Percentiles rank a stretch among this genome's conserved stretches.
phyloP scores from a whole-genome alignment of 139 green algal species.

The Ettlia oleoabundans region DNA sequence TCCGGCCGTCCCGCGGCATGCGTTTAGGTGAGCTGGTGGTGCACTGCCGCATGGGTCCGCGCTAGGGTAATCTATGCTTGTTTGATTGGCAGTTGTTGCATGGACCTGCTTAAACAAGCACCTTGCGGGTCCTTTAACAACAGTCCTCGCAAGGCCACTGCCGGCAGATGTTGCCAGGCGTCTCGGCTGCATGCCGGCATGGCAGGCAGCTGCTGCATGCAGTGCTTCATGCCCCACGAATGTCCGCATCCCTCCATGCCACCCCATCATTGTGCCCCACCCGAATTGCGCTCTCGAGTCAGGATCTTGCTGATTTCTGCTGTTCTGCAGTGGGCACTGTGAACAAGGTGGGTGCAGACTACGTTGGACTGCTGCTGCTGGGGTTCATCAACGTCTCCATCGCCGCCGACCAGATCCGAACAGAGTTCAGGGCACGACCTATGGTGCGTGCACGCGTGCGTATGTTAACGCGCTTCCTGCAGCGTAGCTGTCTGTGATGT shows the following conservation, averaged over 20 bases:
- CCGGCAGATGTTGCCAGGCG: too few relatives aligned
- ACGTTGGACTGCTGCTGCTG: conserved; percentile 73
- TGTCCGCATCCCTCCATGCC: background rate
- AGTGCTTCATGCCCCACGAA: background rate
- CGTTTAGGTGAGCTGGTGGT: conserved; percentile 40
- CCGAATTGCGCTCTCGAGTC: background rate
- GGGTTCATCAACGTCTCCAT: conserved; percentile 75
- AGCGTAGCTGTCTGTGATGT: too few relatives aligned
- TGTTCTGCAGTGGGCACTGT: conserved; percentile 60
- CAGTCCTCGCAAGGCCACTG: too few relatives aligned
- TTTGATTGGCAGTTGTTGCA: too few relatives aligned
- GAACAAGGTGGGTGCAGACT: conserved; percentile 69
- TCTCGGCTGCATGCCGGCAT: too few relatives aligned
- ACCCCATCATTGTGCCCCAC: background rate
- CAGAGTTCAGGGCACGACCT: conserved; percentile 39
- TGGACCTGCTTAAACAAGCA: too few relatives aligned
- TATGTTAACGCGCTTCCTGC: too few relatives aligned
- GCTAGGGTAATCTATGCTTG: too few relatives aligned
- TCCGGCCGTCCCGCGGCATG: conserved; percentile 48
- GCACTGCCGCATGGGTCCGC: too few relatives aligned
- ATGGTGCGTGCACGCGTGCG: too few relatives aligned
- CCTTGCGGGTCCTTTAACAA: too few relatives aligned
- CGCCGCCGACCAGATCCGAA: conserved; percentile 41
- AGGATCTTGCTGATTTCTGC: background rate
- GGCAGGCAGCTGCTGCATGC: background rate